Evolutionary conservation across 495 filamentous ascomycete genomes (phyloP).

Genomic region (Hyaloscypha bicolor): DNA sequence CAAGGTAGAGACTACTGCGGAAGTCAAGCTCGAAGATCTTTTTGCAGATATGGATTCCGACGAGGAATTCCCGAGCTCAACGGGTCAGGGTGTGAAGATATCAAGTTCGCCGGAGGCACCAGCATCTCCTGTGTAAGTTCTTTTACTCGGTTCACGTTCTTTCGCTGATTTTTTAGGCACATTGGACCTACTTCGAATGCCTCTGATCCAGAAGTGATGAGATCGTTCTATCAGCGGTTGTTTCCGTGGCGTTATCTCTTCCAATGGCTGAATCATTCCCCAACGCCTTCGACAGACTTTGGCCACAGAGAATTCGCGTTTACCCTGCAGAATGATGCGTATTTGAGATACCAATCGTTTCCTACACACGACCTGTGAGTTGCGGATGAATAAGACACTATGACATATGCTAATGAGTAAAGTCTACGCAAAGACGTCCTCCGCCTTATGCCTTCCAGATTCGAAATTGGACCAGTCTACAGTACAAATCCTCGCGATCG

Average conservation of each 20-base stretch:
- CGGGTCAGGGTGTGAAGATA: constrained; percentile 45
- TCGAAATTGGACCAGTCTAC: constrained; percentile 97
- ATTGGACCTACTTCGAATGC: constrained; percentile 33
- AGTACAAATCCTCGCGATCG: constrained; percentile 90
- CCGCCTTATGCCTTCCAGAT: constrained; percentile 82
- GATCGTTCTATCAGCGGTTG: constrained; percentile 90
- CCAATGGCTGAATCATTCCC: constrained; percentile 96
- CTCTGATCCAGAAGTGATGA: constrained; percentile 81
- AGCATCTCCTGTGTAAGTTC: constrained; percentile 43
- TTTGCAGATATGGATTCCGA: constrained; percentile 80
- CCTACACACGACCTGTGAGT: constrained; percentile 79
- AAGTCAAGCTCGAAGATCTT: constrained; percentile 74
- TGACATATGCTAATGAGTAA: background rate
- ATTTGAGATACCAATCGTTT: constrained; percentile 92
- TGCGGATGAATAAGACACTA: background rate
- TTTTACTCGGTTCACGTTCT: background rate
- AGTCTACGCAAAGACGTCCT: constrained; percentile 92
- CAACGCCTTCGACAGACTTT: constrained; percentile 83
- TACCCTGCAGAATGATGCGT: constrained; percentile 84
- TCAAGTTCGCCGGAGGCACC: constrained; percentile 46
- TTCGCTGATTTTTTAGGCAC: constrained; percentile 21
- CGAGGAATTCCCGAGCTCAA: constrained; percentile 70
- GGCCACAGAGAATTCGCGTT: constrained; percentile 93
- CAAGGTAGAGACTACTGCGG: constrained; percentile 20
- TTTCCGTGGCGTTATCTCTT: constrained; percentile 96